Evolutionary conservation across 805 yeast species (phyloP).

Genomic region (Kazachstania taianensis): DNA sequence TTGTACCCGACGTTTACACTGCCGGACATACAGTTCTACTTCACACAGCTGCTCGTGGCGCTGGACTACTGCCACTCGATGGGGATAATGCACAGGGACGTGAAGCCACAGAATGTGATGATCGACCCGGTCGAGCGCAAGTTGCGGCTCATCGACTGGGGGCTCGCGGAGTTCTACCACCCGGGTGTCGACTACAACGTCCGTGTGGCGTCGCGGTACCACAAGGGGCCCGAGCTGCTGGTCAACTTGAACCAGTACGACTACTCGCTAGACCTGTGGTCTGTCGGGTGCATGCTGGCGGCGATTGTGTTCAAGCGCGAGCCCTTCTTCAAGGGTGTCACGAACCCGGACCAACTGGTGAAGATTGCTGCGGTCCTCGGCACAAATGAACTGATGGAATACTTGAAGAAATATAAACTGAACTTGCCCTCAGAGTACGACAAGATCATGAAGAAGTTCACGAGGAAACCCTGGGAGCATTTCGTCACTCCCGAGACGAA

Average conservation of each 20-base stretch:
- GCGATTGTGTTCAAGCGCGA: constrained; percentile 81
- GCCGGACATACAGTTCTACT: constrained; percentile 70
- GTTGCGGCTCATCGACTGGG: constrained; percentile 86
- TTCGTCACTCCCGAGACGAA: constrained; percentile 40
- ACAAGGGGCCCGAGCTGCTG: constrained; percentile 84
- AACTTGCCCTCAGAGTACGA: constrained; percentile 70
- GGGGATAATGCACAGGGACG: constrained; percentile 94
- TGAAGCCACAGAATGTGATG: constrained; percentile 90
- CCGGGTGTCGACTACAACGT: constrained; percentile 84
- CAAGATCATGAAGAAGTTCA: constrained; percentile 54
- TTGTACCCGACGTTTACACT: constrained; percentile 73
- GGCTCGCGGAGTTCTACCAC: constrained; percentile 87
- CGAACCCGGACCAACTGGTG: constrained; percentile 84
- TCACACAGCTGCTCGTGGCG: constrained; percentile 72
- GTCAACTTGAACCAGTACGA: constrained; percentile 78
- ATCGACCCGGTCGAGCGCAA: constrained; percentile 60
- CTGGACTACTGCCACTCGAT: constrained; percentile 82
- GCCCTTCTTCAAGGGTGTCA: constrained; percentile 86
- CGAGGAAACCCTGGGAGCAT: constrained; percentile 56
- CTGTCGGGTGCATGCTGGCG: constrained; percentile 85
- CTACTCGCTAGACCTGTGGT: constrained; percentile 84
- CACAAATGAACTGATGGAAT: constrained; percentile 59
- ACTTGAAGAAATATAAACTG: constrained; percentile 59
- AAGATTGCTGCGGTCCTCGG: constrained; percentile 85
- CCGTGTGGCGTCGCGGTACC: constrained; percentile 84